Evolutionary conservation across 768 basidiomycete genomes (phyloP), one percentile per base, ranked within the genome.

Genomic region (button mushroom (Agaricus bisporus)): DNA sequence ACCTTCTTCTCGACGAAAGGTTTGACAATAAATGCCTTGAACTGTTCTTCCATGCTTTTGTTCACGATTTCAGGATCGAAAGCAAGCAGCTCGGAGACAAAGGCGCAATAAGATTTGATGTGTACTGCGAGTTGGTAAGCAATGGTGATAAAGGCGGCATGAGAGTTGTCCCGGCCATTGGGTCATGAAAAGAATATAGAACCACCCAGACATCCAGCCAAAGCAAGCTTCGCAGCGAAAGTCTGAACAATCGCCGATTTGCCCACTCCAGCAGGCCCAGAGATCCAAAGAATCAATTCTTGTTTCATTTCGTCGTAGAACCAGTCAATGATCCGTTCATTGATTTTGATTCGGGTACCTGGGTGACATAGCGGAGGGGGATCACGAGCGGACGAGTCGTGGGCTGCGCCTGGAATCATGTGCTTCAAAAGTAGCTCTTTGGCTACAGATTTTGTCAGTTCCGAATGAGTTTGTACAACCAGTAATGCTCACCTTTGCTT

Each of bases 231-330:
- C 10, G 37, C 41, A 0, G 50, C 51, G n/a, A 57, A 22, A 14
- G 47, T 57, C 32, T 52, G 28, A 5, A 51, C 28, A 3, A 56
- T 15, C 2, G 50, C 44, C 1, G 45, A 52, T 20, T 57, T 57
- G 14, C 56, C 56, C 1, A 47, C 47, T 1, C 56, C 56, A 10
- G 56, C 51, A 4, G 51, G 51, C 4, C 56, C 56, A 32, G 18
- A 35, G 3, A 52, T 20, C 56, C 56, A 57, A 1, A 51, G 39
- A 9, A 47, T 17, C 15, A 12, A 15, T 18, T 32, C 22, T n/a
- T 3, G 15, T 6, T 18, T 25, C 2, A 11, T 15, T 14, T 2
- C 12, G 28, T 44, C 17, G 11, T 51, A 17, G 11, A 12, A 32
- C 42, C 41, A 43, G 4, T 5, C 22, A 4, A 7, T 17, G 20